Conservation (phyloP, 495 filamentous ascomycete species). For the Annulohypoxylon maeteangense region DNA sequence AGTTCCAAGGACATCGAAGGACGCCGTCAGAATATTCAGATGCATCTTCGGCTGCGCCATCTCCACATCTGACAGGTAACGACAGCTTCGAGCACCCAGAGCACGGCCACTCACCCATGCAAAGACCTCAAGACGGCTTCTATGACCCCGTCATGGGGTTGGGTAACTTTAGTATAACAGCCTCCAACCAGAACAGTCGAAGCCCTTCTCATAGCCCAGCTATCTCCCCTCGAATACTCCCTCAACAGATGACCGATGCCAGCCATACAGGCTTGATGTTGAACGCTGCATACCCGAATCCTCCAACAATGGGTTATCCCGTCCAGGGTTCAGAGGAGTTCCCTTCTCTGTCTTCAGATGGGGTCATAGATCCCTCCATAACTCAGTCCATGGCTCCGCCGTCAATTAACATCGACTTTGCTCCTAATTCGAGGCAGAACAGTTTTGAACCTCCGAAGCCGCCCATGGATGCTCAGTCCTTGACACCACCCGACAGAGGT, state of each 20-base stretch:
- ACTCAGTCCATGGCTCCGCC: slow-evolving; percentile 82
- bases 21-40: slow-evolving; percentile 93
- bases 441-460: slow-evolving; percentile 77
- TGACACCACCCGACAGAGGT: slow-evolving; percentile 90
- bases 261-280: slow-evolving; percentile 53
- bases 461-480: slow-evolving; percentile 74
- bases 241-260: slow-evolving; percentile 71
- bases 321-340: slow-evolving; percentile 70
- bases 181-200: slow-evolving; percentile 68
- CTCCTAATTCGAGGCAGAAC: slow-evolving; percentile 74
- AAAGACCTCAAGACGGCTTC: slow-evolving; percentile 77
- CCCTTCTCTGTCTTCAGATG: slow-evolving; percentile 61
- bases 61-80: slow-evolving; percentile 80
- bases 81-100: slow-evolving; percentile 82
- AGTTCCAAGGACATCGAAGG: slow-evolving; percentile 82
- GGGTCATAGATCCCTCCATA: slow-evolving; percentile 61
- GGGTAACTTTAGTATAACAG: slow-evolving; percentile 83
- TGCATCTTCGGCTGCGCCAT: slow-evolving; percentile 78
- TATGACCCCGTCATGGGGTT: slow-evolving; percentile 83
- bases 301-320: slow-evolving; percentile 57
- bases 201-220: slow-evolving; percentile 88
- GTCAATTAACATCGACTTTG: slow-evolving; percentile 93
- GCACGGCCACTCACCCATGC: slow-evolving; percentile 80
- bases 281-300: slow-evolving; percentile 42
- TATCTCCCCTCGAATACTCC: slow-evolving; percentile 82